Evolutionary conservation across 192 early-diverging fungal species (phyloP), one percentile per base, ranked within the genome.

Genomic region (Coemansia sp.): DNA sequence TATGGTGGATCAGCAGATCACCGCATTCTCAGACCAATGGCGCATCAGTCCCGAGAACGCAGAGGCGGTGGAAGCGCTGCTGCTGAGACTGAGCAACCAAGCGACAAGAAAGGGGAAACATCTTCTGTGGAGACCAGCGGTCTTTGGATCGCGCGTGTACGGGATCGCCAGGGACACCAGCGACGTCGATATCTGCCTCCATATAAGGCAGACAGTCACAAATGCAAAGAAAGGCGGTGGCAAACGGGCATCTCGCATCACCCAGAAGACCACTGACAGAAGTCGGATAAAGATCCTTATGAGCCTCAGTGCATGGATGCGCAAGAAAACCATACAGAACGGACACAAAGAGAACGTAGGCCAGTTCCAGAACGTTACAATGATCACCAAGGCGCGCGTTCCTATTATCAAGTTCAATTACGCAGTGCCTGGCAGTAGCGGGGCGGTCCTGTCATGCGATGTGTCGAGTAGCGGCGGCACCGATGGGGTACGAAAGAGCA

Each of bases 361-460:
- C 1, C 45, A 25, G 45, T 48, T 48, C 13, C 2, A 20, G 1
- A 6, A 23, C 2, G 52, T 67, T 1, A 17, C 66, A 6, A 53
- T 64, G 34, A 50, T 79, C 6, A 15, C 40, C 15, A 62, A 62
- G 15, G 67, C 76, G 11, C 59, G 57, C 9, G 71, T 74, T 28
- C 76, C 76, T 5, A 79, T 79, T 4, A 57, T 74, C 50, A 79
- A 74, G 58, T 79, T 79, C 31, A 29, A 23, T 2, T 74, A 64
- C 48, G 29, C 45, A 19, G 6, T n/a, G 2, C 17, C 15, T 27
- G 31, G 19, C 20, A 22, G 33, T n/a, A 50, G 65, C 36, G 66
- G 72, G 40, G 62, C 70, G 59, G 67, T 72, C 41, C 52, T 79
- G 4, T 66, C 71, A 19, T 29, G 52, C 52, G 52, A 54, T 15